A percentile compares a stretch with the other conserved stretches of the same genome.
Evolutionary conservation across 2,329 filamentous ascomycete genomes (phyloP).

Genomic region (Cladobotryum protrusum): DNA sequence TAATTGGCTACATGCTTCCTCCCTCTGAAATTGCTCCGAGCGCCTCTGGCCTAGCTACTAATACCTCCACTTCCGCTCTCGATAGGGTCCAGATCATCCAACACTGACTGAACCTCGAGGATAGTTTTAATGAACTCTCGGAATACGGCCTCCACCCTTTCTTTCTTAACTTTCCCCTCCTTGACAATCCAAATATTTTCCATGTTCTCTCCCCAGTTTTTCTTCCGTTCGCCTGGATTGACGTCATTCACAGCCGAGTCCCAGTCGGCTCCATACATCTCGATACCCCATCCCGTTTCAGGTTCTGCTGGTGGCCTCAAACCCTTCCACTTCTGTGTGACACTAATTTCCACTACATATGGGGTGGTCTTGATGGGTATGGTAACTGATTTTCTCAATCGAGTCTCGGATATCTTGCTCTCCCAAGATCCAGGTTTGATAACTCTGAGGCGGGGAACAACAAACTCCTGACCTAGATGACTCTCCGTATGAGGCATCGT

Average conservation of each 20-base stretch:
- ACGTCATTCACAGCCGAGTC: conserved; percentile 29
- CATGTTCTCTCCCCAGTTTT: conserved; percentile 26
- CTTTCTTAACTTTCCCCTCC: conserved; percentile 18
- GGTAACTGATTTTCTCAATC: conserved; percentile 21
- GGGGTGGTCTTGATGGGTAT: conserved; percentile 26
- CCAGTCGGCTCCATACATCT: conserved; percentile 31
- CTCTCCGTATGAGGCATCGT: not conserved
- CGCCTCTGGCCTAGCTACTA: too few relatives aligned
- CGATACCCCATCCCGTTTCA: conserved; percentile 24
- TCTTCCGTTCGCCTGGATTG: conserved; percentile 18
- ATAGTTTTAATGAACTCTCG: conserved; percentile 25
- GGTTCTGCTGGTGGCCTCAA: conserved; percentile 13
- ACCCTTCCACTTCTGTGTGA: conserved; percentile 24
- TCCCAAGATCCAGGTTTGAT: not conserved
- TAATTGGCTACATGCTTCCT: too few relatives aligned
- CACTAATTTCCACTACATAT: conserved; percentile 28
- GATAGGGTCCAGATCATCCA: conserved; percentile 14
- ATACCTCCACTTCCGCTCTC: not conserved
- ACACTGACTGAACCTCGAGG: conserved; percentile 24
- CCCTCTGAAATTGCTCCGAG: too few relatives aligned
- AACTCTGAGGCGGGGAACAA: not conserved
- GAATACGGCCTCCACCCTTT: conserved; percentile 22
- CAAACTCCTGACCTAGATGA: not conserved
- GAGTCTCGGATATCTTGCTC: conserved; percentile 13
- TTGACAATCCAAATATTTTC: conserved; percentile 29